Conservation (phyloP, 2,329 filamentous ascomycete genomes). For the Aspergillus bombycis region DNA sequence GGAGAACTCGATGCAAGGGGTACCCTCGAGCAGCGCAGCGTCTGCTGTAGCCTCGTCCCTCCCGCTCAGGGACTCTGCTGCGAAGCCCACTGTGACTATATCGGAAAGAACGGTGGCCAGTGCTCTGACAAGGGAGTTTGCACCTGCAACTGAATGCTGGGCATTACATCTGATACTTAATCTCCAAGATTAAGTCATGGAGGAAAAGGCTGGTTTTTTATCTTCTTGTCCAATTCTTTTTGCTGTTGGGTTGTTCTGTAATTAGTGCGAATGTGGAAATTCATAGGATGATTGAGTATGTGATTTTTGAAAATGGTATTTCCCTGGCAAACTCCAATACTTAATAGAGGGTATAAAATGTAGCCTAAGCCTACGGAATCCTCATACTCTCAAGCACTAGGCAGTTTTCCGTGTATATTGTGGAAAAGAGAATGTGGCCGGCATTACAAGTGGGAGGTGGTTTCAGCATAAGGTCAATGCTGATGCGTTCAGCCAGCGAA, state of each 20-base stretch:
- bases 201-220: background rate
- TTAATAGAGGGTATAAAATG: too few relatives aligned
- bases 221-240: background rate
- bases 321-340: too few relatives aligned
- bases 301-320: background rate
- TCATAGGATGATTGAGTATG: background rate
- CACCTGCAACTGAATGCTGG: background rate
- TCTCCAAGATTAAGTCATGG: background rate
- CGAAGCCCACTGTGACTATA: conserved; percentile 4
- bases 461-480: too few relatives aligned
- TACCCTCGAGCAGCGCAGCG: conserved; percentile 3
- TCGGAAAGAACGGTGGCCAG: conserved; percentile 10
- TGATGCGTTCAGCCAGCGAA: too few relatives aligned
- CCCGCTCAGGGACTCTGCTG: conserved; percentile 1
- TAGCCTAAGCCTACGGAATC: too few relatives aligned
- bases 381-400: too few relatives aligned
- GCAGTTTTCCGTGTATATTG: too few relatives aligned
- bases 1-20: background rate
- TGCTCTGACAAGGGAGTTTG: conserved; percentile 4
- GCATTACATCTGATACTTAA: background rate
- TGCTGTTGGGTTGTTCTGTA: background rate
- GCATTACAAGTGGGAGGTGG: too few relatives aligned
- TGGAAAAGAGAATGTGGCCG: too few relatives aligned
- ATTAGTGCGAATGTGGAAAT: background rate
- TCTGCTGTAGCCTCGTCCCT: conserved; percentile 4